Evolutionary conservation across 176 grass and related monocot genomes (phyloP).

Genomic region (Pontederia crassipes): DNA sequence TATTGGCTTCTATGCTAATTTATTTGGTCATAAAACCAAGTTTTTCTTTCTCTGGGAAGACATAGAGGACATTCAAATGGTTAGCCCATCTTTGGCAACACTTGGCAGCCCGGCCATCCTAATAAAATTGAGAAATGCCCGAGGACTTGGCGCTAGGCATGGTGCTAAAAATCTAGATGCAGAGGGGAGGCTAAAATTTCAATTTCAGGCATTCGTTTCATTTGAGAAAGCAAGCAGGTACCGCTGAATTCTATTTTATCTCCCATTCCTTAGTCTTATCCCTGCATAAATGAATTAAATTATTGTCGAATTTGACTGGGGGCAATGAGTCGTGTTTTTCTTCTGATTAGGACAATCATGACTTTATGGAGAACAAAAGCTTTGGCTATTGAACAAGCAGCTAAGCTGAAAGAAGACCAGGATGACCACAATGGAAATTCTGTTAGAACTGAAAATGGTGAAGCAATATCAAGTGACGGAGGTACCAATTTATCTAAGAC

Average conservation of each 20-base stretch:
- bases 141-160: constrained; percentile 52
- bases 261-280: not conserved
- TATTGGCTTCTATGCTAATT: constrained; percentile 71
- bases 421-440: constrained; percentile 22
- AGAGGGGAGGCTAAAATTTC: constrained; percentile 73
- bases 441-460: constrained; percentile 27
- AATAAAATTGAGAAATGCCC: constrained; percentile 52
- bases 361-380: constrained; percentile 73
- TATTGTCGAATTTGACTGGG: not conserved
- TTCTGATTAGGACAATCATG: constrained; percentile 43
- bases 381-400: constrained; percentile 32
- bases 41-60: constrained; percentile 95
- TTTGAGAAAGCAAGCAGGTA: constrained; percentile 66
- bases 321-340: not conserved
- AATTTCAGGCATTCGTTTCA: constrained; percentile 81
- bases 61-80: constrained; percentile 55
- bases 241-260: not conserved
- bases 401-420: constrained; percentile 55
- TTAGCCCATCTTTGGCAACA: constrained; percentile 53
- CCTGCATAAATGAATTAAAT: not conserved
- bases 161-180: constrained; percentile 70
- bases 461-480: constrained; percentile 34
- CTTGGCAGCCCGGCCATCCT: constrained; percentile 47
- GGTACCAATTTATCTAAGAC: constrained; percentile 38
- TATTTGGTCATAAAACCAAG: constrained; percentile 89